Conservation (phyloP, 2,329 filamentous ascomycete species). For the Colletotrichum sublineola region DNA sequence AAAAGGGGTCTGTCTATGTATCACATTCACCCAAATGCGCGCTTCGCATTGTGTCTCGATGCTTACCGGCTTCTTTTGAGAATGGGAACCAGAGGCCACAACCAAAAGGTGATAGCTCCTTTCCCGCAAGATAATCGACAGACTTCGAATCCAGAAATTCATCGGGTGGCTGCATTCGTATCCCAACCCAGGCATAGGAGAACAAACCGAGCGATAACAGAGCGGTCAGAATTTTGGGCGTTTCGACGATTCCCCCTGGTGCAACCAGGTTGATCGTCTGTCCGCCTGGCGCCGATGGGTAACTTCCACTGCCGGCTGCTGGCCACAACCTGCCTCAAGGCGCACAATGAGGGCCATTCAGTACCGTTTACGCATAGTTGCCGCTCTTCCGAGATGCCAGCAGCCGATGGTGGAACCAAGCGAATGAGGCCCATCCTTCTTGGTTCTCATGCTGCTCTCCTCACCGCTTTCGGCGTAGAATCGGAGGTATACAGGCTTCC, state of each 20-base stretch:
- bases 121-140: neutral
- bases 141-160: slow-evolving; percentile 14
- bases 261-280: neutral
- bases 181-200: neutral
- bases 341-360: slow-evolving; percentile 6
- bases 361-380: slow-evolving; percentile 16
- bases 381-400: slow-evolving; percentile 25
- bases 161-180: slow-evolving; percentile 14
- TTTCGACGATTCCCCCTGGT: neutral
- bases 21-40: neutral
- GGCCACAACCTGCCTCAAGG: slow-evolving; percentile 8
- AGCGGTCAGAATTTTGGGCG: slow-evolving; percentile 6
- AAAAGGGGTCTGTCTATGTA: slow-evolving; percentile 3
- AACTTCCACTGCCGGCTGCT: neutral
- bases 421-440: neutral
- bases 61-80: neutral
- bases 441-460: neutral
- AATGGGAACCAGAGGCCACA: neutral
- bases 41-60: neutral
- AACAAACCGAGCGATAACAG: too few relatives aligned
- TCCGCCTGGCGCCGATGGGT: neutral
- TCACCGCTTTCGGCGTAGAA: slow-evolving; percentile 28
- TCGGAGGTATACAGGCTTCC: neutral
- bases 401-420: slow-evolving; percentile 14
- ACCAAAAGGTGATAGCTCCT: neutral